A percentile compares a stretch with the other conserved stretches of the same genome.
Conservation (phyloP, 345 rosid species). For the Trapa bicornis region DNA sequence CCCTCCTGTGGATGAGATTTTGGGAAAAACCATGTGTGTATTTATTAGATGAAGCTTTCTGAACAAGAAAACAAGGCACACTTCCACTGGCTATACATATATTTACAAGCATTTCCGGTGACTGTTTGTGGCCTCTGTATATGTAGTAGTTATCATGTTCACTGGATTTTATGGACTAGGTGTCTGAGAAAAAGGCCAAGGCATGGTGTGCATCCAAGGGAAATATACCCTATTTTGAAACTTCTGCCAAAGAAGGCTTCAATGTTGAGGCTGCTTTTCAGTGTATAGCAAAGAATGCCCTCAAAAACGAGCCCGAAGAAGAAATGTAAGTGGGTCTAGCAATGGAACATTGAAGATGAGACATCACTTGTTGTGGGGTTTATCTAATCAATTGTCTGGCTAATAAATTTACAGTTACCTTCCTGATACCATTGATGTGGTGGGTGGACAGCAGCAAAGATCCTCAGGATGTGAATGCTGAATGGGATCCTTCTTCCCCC, state of each 20-base stretch:
- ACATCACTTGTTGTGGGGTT: neutral
- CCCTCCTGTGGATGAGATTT: too few species aligned
- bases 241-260: constrained; percentile 90
- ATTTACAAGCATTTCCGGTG: too few species aligned
- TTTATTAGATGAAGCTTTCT: too few species aligned
- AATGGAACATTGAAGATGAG: neutral
- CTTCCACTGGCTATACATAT: too few species aligned
- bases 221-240: constrained; percentile 83
- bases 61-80: too few species aligned
- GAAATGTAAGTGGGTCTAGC: constrained; percentile 41
- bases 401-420: constrained; percentile 26
- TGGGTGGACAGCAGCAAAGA: constrained; percentile 34
- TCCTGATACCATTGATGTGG: constrained; percentile 49
- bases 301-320: constrained; percentile 83
- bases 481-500: neutral
- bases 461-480: constrained; percentile 51
- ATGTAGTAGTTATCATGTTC: too few species aligned
- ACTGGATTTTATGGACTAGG: constrained; percentile 26
- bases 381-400: neutral
- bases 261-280: constrained; percentile 81
- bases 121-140: too few species aligned
- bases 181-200: constrained; percentile 83
- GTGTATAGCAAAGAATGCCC: constrained; percentile 76
- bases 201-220: constrained; percentile 98
- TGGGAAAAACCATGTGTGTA: too few species aligned